A percentile compares a stretch with the other conserved stretches of the same genome.
Conservation (phyloP, 2,329 filamentous ascomycete genomes). For the Leptoxyphium fumago region DNA sequence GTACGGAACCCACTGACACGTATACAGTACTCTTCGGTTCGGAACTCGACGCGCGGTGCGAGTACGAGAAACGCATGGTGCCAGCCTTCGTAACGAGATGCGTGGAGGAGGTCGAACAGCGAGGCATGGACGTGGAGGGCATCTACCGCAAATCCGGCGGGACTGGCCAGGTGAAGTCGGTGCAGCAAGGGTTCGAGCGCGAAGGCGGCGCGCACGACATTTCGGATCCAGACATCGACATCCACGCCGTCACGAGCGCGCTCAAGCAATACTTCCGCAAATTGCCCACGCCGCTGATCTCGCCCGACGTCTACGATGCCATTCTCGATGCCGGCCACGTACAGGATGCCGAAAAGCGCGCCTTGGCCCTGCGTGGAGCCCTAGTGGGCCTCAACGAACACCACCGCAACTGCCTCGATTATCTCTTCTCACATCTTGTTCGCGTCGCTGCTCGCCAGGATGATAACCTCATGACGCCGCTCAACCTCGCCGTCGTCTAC, state of each 20-base stretch:
- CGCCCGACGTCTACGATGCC: conserved; percentile 81
- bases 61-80: conserved; percentile 78
- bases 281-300: conserved; percentile 75
- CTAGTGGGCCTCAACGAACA: conserved; percentile 66
- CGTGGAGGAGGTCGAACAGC: conserved; percentile 88
- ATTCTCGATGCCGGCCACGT: conserved; percentile 58
- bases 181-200: conserved; percentile 84
- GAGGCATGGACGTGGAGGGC: conserved; percentile 94
- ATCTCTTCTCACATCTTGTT: conserved; percentile 83
- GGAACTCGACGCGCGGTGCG: conserved; percentile 70
- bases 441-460: conserved; percentile 69
- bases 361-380: conserved; percentile 55
- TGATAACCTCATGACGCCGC: conserved; percentile 90
- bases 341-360: conserved; percentile 50
- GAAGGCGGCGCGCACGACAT: conserved; percentile 70
- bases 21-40: conserved; percentile 62
- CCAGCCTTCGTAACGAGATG: conserved; percentile 83
- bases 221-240: conserved; percentile 83
- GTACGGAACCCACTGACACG: conserved; percentile 9
- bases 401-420: conserved; percentile 82
- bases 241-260: conserved; percentile 88
- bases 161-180: conserved; percentile 74
- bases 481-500: conserved; percentile 93
- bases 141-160: conserved; percentile 97
- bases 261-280: conserved; percentile 97